Conservation (phyloP, 805 yeast species). For the fission yeast (Schizosaccharomyces pombe) region DNA sequence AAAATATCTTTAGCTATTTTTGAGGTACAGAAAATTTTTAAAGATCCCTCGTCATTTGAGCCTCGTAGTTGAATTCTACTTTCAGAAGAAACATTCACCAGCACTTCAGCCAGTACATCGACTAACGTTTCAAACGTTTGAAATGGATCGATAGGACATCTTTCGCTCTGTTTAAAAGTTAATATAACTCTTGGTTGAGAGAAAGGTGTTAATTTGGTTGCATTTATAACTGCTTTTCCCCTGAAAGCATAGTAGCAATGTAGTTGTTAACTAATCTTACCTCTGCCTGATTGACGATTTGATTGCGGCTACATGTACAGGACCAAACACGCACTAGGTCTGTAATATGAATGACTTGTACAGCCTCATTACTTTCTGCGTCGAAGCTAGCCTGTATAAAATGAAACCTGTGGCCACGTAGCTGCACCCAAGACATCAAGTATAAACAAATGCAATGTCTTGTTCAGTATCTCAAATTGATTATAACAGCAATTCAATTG, state of each 20-base stretch:
- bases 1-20: background rate
- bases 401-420: background rate
- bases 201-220: too few species aligned
- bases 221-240: too few species aligned
- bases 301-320: background rate
- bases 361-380: background rate
- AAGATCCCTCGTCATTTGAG: background rate
- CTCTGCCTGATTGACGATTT: background rate
- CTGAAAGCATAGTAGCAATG: too few species aligned
- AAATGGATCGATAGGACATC: slow-evolving; percentile 1
- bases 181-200: too few species aligned
- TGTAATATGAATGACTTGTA: background rate
- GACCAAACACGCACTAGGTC: background rate
- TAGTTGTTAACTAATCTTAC: background rate
- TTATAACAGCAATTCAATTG: too few species aligned
- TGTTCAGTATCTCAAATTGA: too few species aligned
- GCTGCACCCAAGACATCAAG: background rate
- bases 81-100: background rate
- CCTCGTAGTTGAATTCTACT: background rate
- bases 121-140: background rate
- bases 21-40: background rate
- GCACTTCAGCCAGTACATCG: background rate
- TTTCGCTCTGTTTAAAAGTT: background rate
- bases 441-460: too few species aligned
- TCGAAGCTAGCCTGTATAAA: background rate